A percentile compares a stretch with the other conserved stretches of the same genome.
Evolutionary conservation across 495 filamentous ascomycete species (phyloP).

Genomic region (Aspergillus mulundensis): DNA sequence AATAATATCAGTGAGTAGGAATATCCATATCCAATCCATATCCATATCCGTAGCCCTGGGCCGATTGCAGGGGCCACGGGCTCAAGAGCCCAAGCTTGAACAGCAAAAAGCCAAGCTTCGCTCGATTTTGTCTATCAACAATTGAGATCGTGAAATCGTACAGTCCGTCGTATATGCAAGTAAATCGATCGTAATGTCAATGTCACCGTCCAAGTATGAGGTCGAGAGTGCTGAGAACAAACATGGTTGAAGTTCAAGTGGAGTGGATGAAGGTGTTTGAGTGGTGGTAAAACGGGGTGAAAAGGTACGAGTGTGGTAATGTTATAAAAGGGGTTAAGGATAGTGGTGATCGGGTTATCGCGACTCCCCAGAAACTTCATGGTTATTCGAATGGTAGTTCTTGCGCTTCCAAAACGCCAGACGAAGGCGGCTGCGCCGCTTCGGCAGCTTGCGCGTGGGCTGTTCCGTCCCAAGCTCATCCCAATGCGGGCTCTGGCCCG

Average conservation of each 20-base stretch:
- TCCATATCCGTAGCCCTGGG: background rate
- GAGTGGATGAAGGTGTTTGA: too few species aligned
- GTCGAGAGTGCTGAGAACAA: too few species aligned
- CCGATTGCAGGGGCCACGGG: background rate
- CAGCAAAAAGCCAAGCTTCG: background rate
- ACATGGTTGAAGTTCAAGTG: too few species aligned
- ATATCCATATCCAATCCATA: too few species aligned
- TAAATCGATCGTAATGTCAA: constrained; percentile 22
- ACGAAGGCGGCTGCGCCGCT: constrained; percentile 40
- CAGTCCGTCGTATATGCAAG: constrained; percentile 27
- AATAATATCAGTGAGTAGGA: background rate
- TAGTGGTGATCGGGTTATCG: constrained; percentile 15
- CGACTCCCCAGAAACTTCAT: constrained; percentile 36
- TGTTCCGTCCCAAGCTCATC: constrained; percentile 23
- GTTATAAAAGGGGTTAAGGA: background rate
- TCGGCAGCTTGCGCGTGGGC: constrained; percentile 26
- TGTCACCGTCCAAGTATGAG: constrained; percentile 22
- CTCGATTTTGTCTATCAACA: constrained; percentile 11
- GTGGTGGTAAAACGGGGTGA: too few species aligned
- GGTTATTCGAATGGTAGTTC: constrained; percentile 28
- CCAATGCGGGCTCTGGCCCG: constrained; percentile 16
- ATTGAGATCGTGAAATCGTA: constrained; percentile 28
- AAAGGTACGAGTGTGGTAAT: too few species aligned
- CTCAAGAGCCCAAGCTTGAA: background rate
- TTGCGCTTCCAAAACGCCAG: constrained; percentile 47